Evolutionary conservation across 2,329 filamentous ascomycete species (phyloP).

Genomic region (Tolypocladium paradoxum): DNA sequence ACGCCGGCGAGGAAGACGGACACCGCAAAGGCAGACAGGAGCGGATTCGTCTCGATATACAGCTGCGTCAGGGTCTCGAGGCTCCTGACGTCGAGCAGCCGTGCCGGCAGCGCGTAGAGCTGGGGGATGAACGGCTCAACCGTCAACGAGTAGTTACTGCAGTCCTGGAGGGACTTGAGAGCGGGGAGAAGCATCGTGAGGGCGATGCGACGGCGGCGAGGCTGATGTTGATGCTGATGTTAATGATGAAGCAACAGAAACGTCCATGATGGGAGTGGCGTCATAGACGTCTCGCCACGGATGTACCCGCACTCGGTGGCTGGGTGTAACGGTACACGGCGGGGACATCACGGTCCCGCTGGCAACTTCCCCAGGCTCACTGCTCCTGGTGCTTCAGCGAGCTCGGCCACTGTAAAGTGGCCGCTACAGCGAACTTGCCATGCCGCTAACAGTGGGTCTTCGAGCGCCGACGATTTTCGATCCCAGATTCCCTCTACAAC

Average conservation of each 20-base stretch:
- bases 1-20: constrained; percentile 60
- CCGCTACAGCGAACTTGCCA: not conserved
- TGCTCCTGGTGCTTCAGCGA: not conserved
- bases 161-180: constrained; percentile 62
- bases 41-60: constrained; percentile 78
- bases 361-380: not conserved
- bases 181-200: constrained; percentile 41
- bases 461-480: not conserved
- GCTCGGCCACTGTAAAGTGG: not conserved
- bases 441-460: not conserved
- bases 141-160: constrained; percentile 63
- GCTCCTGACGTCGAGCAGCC: constrained; percentile 48
- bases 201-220: not conserved
- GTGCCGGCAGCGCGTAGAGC: constrained; percentile 57
- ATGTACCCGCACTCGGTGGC: not conserved
- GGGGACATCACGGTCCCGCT: not conserved
- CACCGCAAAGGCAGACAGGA: constrained; percentile 63
- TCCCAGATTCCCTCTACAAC: not conserved
- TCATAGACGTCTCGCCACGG: not conserved
- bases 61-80: constrained; percentile 54
- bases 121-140: constrained; percentile 66
- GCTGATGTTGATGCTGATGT: not conserved
- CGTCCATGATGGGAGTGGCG: not conserved
- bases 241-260: not conserved
- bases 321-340: not conserved